Evolutionary conservation across 2,329 filamentous ascomycete genomes (phyloP).

Genomic region (Paraphoma chrysanthemicola): DNA sequence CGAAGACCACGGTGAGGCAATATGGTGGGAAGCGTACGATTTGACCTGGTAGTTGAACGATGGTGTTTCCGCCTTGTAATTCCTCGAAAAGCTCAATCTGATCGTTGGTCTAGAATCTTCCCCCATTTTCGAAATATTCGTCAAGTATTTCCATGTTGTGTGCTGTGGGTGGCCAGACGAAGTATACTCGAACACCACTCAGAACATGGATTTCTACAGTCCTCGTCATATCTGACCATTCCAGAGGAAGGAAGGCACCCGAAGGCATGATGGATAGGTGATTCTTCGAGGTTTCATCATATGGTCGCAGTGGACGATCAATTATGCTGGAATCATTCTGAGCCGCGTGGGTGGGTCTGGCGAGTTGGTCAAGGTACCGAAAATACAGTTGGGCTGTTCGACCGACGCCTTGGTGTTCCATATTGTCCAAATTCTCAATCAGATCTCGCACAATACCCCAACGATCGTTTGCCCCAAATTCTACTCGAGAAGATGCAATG

Average conservation of each 20-base stretch:
- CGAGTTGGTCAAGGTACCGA: too few species aligned
- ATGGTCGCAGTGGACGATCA: too few species aligned
- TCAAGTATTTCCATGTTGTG: background rate
- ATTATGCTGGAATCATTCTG: too few species aligned
- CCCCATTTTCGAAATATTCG: background rate
- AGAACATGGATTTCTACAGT: background rate
- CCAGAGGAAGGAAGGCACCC: conserved; percentile 1
- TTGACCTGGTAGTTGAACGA: conserved; percentile 1
- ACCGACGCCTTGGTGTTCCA: too few species aligned
- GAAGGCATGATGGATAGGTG: conserved; percentile 3
- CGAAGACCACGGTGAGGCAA: conserved; percentile 1
- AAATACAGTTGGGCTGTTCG: too few species aligned
- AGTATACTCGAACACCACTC: background rate
- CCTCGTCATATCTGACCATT: background rate
- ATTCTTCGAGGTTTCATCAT: too few species aligned
- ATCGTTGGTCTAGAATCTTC: background rate
- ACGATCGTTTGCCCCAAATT: too few species aligned
- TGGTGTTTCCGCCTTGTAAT: background rate
- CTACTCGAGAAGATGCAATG: too few species aligned
- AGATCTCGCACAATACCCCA: too few species aligned
- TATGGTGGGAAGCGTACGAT: background rate
- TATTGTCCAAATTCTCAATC: too few species aligned
- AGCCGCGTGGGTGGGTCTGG: too few species aligned
- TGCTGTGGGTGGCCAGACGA: conserved; percentile 1
- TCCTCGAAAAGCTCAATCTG: background rate